Evolutionary conservation across 371 early-diverging fungal genomes (phyloP), one percentile per base, ranked within the genome.

Genomic region (Rhizomucor miehei): DNA sequence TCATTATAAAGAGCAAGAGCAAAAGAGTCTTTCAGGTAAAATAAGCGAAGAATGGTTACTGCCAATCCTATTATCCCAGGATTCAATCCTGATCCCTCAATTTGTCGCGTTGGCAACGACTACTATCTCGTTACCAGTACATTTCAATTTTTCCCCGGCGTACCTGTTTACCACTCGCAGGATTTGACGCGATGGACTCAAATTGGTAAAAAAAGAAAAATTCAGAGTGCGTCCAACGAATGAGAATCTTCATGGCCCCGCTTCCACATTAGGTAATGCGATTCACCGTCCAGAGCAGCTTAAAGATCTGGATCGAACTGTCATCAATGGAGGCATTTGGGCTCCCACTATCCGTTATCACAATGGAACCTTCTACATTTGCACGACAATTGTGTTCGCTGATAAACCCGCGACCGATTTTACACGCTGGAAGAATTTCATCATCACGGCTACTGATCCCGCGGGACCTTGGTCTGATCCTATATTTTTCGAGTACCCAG

Each of bases 101-200:
- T 65, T 24, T 65, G 65, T 34, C 56, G 65, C 29, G 65, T 65
- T 35, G 61, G 54, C 17, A 52, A 65, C 4, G 57, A 60, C 34
- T 70, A 57, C 40, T 71, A 71, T 39, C 36, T 71, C 37, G 71
- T 71, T 16, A 57, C 61, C 38, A 66, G 67, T n/a, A 61, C 71
- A 11, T 71, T 71, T 40, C 61, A 71, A 36, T 61, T 69, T 44
- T 71, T 57, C 48, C 71, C 71, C 11, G 71, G 66, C 10, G 34
- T 71, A 16, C 61, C 65, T 10, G 66, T 71, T 34, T 71, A 71
- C 54, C 62, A 63, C 12, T 57, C 57, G 38, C 44, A 46, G 35
- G 51, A 51, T 16, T 51, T 57, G 13, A 51, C 25, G 17, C 34
- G 44, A 10, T 57, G 57, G 57, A 37, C 48, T 6, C 57, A 57